These are phyloP conservation scores for Jackrogersella minutella DNA, from an alignment of 495 filamentous ascomycete species.

Conservation along the genomic window DNA sequence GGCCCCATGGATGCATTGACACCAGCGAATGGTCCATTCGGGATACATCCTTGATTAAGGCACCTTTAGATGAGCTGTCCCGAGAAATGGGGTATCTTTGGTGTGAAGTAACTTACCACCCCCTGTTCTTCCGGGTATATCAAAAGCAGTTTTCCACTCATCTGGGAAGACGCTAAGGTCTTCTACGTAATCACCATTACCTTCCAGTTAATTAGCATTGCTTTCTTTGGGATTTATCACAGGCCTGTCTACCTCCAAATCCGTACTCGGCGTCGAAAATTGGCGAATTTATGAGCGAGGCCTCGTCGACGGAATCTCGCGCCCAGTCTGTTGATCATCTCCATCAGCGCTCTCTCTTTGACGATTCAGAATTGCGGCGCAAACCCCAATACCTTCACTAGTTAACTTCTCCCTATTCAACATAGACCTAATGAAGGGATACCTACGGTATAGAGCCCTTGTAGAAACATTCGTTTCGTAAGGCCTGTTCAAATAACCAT, in stretches of 20 bases:
- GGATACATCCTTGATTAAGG: conserved; percentile 37
- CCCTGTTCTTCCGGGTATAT: conserved; percentile 39
- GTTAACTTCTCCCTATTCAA: conserved; percentile 14
- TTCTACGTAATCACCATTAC: conserved; percentile 57
- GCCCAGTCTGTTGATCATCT: conserved; percentile 36
- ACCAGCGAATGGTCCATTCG: conserved; percentile 49
- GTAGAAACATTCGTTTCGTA: conserved; percentile 51
- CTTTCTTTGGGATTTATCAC: conserved; percentile 1
- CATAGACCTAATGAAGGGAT: not conserved
- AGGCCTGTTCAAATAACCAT: conserved; percentile 49
- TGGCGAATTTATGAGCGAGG: conserved; percentile 39
- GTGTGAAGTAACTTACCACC: conserved; percentile 33
- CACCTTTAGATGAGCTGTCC: not conserved
- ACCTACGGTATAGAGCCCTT: conserved; percentile 50
- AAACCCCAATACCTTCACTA: conserved; percentile 52
- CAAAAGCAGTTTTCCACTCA: conserved; percentile 22
- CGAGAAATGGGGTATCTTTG: not conserved
- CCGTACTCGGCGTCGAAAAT: conserved; percentile 41
- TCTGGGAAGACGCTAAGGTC: conserved; percentile 35
- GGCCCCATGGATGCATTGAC: conserved; percentile 44
- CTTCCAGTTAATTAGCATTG: conserved; percentile 44
- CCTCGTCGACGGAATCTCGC: conserved; percentile 43
- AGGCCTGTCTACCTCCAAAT: conserved; percentile 41
- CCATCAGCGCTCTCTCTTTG: conserved; percentile 5
- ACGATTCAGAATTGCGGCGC: conserved; percentile 3